phyloP scores from a whole-genome alignment of 768 basidiomycete species.

The Galerina sulciceps region DNA sequence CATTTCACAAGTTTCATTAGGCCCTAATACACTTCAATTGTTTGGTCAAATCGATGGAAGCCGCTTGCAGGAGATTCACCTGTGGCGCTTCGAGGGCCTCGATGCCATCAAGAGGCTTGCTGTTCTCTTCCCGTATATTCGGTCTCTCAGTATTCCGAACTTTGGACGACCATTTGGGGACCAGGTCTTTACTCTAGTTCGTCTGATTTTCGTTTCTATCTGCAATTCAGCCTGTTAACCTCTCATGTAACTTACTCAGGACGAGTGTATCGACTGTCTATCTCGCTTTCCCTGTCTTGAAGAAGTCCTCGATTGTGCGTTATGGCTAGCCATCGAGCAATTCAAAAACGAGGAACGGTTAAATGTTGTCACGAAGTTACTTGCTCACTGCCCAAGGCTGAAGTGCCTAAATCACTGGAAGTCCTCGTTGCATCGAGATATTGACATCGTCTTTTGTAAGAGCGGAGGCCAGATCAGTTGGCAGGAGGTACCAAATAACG shows the following conservation, averaged over 20 bases:
- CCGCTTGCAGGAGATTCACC: slow-evolving; percentile 21
- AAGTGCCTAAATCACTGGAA: slow-evolving; percentile 17
- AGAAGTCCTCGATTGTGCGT: slow-evolving; percentile 18
- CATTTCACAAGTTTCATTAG: slow-evolving; percentile 23
- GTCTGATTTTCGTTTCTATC: not conserved
- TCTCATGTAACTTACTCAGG: not conserved
- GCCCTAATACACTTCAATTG: slow-evolving; percentile 18
- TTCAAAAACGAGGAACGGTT: slow-evolving; percentile 12
- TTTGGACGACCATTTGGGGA: slow-evolving; percentile 18
- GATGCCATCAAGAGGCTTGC: slow-evolving; percentile 21
- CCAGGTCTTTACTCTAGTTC: slow-evolving; percentile 18
- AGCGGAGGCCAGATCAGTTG: slow-evolving; percentile 10
- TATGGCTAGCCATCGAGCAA: slow-evolving; percentile 19
- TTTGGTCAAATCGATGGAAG: slow-evolving; percentile 22
- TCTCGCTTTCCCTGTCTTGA: slow-evolving; percentile 19
- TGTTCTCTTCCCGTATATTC: slow-evolving; percentile 21
- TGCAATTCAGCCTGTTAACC: not conserved
- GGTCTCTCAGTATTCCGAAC: slow-evolving; percentile 22
- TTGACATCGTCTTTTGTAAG: slow-evolving; percentile 19
- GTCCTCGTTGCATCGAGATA: not conserved
- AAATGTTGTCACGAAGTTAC: slow-evolving; percentile 5
- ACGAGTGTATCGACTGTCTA: slow-evolving; percentile 25
- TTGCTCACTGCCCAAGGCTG: slow-evolving; percentile 13
- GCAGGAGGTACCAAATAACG: slow-evolving; percentile 3
- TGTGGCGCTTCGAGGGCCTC: slow-evolving; percentile 25